Evolutionary conservation across 108 stramenopile species (phyloP), one percentile per base, ranked within the genome.

Genomic region (Fistulifera pelliculosa): DNA sequence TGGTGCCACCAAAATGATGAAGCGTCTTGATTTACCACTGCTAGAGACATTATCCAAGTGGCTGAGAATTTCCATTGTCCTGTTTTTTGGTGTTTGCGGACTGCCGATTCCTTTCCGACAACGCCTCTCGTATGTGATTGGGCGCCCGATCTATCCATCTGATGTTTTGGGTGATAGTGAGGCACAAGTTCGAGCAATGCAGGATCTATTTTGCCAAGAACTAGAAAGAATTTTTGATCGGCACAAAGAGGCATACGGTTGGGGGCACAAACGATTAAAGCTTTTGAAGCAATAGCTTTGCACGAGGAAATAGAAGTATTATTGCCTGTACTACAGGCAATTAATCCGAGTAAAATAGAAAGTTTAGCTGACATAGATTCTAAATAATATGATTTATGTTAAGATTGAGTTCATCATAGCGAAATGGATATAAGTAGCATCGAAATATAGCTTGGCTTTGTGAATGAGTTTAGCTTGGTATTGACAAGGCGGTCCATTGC

Each of bases 211-310:
- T 54, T 92, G 90, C 53, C 59, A 77, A 18, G 89, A 84, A 49
- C 65, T 96, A 8, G 41, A 60, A 18, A 61, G 73, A 1, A 68
- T 94, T 38, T 96, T 96, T 68, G 87, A 96, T 47, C 65, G 80
- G 2, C 79, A 91, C 49, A 94, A 93, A 70, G 79, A 67, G 26
- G 75, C 79, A 11, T 94, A 94, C 65, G 95, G 95, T 11, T 96
- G 95, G 95, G 82, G 54, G 4, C 57, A 92, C 60, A 96, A 94
- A 56, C 61, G 54, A 0, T 52, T 92, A 22, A 63, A 72, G 42
- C 42, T 88, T 35, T 35, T 35, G 31, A 35, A 35, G 8, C 31
- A 35, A 8, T 35, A 35, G 31, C 31, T 35, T 35, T n/a, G n/a
- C n/a, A n/a, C n/a, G n/a, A n/a, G n/a, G n/a, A n/a, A n/a, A n/a